Evolutionary conservation across 73 alveolate genomes (phyloP), one percentile per base, ranked within the genome.

Genomic region (Tetrahymena thermophila): DNA sequence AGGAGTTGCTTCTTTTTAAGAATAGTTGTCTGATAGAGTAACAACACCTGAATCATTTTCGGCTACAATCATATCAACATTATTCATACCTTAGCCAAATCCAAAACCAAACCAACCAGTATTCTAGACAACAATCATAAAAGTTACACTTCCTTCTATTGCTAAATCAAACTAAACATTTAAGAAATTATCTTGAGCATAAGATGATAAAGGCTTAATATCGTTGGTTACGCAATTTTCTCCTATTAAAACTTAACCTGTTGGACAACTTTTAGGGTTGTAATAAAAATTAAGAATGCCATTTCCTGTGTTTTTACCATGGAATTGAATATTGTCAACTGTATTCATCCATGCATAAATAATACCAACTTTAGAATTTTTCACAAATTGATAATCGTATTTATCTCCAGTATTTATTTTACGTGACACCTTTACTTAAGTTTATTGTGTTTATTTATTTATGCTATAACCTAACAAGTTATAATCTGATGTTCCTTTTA

Each of bases 81-180:
- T 71, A 13, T 25, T 19, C 89, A 71, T 71, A n/a, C 23, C n/a
- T 71, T 0, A 19, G 37, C 89, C 89, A 25, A 71, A 71, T 23
- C 89, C 89, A 28, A 71, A 16, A 71, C 89, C 89, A 71, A 71
- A 71, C 89, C 89, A 71, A n/a, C 89, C 89, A 71, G 89, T 71
- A 71, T 71, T 71, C 11, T 71, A n/a, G 89, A 71, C 37, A 28
- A 31, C 31, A 71, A 71, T 25, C 89, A 71, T 71, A 71, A 71
- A 28, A 71, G 37, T 71, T 9, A 71, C 31, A 15, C 5, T 15
- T 1, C 28, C 83, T 31, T 71, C 89, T 31, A 3, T 6, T 9
- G 42, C n/a, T 11, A 71, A 31, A 71, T n/a, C 37, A 31, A 71
- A 71, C n/a, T 71, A 71, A n/a, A 71, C 17, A 19, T 17, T 31